Conservation (phyloP, 106 monocot genomes). For the Dendrobium huoshanense region DNA sequence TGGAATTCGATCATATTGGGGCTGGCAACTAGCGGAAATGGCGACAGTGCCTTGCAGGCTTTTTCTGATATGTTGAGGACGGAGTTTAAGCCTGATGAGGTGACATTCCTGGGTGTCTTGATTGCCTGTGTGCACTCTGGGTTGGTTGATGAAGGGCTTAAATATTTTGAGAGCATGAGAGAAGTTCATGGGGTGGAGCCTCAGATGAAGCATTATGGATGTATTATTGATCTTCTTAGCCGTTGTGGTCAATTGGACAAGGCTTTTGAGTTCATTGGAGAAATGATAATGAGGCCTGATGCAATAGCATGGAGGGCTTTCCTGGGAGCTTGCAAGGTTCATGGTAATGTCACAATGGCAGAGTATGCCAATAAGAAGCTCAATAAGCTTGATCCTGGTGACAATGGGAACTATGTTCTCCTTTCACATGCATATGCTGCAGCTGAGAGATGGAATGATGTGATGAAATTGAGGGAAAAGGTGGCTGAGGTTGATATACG, state of each 20-base stretch:
- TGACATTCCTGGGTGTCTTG: constrained; percentile 36
- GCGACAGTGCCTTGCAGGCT: constrained; percentile 14
- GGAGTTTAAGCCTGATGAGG: constrained; percentile 24
- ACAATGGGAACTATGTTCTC: constrained; percentile 28
- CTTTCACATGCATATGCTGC: constrained; percentile 31
- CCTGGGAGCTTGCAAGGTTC: constrained; percentile 33
- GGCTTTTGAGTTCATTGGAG: constrained; percentile 28
- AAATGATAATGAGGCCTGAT: constrained; percentile 33
- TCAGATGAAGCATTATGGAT: constrained; percentile 55
- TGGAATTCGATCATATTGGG: constrained; percentile 41
- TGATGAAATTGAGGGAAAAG: constrained; percentile 27
- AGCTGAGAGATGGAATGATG: constrained; percentile 36
- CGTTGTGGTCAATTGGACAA: constrained; percentile 29
- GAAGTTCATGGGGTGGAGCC: constrained; percentile 30
- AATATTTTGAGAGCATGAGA: constrained; percentile 34
- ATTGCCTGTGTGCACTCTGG: constrained; percentile 32
- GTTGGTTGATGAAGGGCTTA: constrained; percentile 31
- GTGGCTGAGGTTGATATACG: constrained; percentile 25
- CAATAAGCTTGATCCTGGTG: constrained; percentile 20
- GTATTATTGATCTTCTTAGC: constrained; percentile 39
- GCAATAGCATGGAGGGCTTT: constrained; percentile 38
- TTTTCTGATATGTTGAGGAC: constrained; percentile 36
- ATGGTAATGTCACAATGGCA: constrained; percentile 29
- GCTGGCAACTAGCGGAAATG: constrained; percentile 31
- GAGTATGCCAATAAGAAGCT: constrained; percentile 31